Evolutionary conservation across 2,329 filamentous ascomycete genomes (phyloP), one percentile per base, ranked within the genome.

Genomic region (Sclerotinia glacialis): DNA sequence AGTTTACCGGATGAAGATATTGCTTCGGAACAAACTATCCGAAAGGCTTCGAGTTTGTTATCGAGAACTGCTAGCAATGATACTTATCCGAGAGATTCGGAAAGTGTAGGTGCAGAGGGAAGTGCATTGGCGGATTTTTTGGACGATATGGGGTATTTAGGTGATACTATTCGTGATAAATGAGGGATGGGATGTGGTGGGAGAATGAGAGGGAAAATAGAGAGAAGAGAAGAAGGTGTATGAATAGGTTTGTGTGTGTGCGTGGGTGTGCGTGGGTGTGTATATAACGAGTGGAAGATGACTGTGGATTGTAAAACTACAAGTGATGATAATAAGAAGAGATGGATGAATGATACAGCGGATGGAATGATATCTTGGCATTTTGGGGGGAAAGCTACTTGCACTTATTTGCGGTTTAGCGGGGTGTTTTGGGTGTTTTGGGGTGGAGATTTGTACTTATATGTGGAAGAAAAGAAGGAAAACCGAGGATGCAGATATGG

Each of bases 71-170:
- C 62, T 7, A 67, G 61, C 37, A 49, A 68, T 46, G 47, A 59
- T 62, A 31, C 67, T 52, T 42, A 68, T 71, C 50, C 69, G 54
- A 47, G 67, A 52, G 28, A 64, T 61, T 60, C 56, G 37, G 26
- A 64, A 8, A 52, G 31, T 34, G 56, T 14, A n/a, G 14, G 21
- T 12, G 50, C 28, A 3, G 46, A n/a, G 3, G 56, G 69, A 26
- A 76, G 72, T 40, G 77, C 76, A n/a, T 80, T 83, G 77, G 78
- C 79, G 69, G 78, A 81, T 70, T 74, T 83, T 67, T 77, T 84
- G 69, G 78, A 80, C 68, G 82, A 84, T 69, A 73, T 84, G 73
- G 80, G 80, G 64, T 83, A 83, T 71, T 72, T 83, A 50, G 80
- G 80, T 44, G 77, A 78, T 58, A 77, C 80, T 68, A 83, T 83